Evolutionary conservation across 148 eudicot genomes (phyloP).

Genomic region (Polygonum maritimum): DNA sequence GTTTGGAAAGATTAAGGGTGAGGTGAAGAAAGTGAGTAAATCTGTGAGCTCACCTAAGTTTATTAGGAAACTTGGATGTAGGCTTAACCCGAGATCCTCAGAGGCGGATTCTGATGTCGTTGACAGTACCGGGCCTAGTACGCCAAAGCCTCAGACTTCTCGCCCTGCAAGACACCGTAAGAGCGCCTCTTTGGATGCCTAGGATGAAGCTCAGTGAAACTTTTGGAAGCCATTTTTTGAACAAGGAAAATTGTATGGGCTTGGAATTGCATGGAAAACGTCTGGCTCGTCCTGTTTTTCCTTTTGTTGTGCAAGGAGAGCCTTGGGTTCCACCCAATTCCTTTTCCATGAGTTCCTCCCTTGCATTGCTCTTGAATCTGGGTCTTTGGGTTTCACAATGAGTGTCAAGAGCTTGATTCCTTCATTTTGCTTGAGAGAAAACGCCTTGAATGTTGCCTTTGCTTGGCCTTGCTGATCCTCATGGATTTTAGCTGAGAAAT

Average conservation of each 20-base stretch:
- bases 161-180: constrained; percentile 39
- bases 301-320: neutral
- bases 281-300: neutral
- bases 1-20: constrained; percentile 58
- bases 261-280: constrained; percentile 9
- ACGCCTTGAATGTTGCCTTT: neutral
- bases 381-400: neutral
- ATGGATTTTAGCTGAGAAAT: neutral
- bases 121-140: constrained; percentile 35
- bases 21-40: constrained; percentile 63
- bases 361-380: neutral
- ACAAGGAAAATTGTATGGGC: neutral
- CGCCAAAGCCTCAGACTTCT: constrained; percentile 43
- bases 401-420: neutral
- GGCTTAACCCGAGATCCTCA: constrained; percentile 41
- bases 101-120: constrained; percentile 33
- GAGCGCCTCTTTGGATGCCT: constrained; percentile 33
- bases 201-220: neutral
- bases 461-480: neutral
- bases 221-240: constrained; percentile 15
- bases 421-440: neutral
- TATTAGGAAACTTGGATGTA: constrained; percentile 50
- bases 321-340: constrained; percentile 5
- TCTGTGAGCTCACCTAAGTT: constrained; percentile 54
- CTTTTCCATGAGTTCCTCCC: neutral